Conservation (phyloP, 2,329 filamentous ascomycete species). For the Dactylonectria macrodidyma region DNA sequence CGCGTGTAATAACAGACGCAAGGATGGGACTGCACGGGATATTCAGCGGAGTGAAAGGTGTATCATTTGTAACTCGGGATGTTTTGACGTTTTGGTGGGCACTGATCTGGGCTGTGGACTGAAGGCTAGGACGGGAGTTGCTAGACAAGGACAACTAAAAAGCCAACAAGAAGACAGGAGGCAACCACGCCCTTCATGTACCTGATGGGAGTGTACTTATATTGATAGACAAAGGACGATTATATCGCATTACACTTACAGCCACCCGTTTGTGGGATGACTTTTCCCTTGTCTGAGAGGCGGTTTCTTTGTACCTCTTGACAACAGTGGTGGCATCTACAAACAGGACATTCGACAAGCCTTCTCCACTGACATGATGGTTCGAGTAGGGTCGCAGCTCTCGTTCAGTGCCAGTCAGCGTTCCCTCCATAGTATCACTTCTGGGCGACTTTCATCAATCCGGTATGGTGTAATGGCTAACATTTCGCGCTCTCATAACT, state of each 20-base stretch:
- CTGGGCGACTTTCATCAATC: constrained; percentile 27
- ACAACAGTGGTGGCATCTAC: no score
- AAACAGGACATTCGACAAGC: no score
- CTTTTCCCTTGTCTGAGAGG: no score
- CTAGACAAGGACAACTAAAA: constrained; percentile 41
- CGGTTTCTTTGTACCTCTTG: no score
- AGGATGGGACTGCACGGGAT: constrained; percentile 29
- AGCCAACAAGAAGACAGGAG: constrained; percentile 35
- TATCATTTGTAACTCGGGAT: constrained; percentile 26
- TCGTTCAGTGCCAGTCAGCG: neutral
- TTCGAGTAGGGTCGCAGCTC: no score
- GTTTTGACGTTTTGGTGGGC: constrained; percentile 17
- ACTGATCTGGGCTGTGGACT: constrained; percentile 19
- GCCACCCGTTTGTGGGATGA: neutral
- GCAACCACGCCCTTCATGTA: constrained; percentile 24
- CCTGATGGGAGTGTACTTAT: constrained; percentile 45
- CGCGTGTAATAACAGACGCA: constrained; percentile 44
- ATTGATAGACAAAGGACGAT: constrained; percentile 46
- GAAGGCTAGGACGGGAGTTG: constrained; percentile 35
- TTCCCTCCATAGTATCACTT: neutral
- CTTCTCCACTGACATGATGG: no score
- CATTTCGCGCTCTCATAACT: constrained; percentile 52
- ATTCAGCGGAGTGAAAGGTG: constrained; percentile 31
- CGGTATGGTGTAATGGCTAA: constrained; percentile 55
- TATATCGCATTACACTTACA: constrained; percentile 21